A percentile compares a stretch with the other conserved stretches of the same genome.
These are phyloP conservation scores for Candida methanosorbosa DNA, from an alignment of 805 yeast species.

Conservation along the genomic window DNA sequence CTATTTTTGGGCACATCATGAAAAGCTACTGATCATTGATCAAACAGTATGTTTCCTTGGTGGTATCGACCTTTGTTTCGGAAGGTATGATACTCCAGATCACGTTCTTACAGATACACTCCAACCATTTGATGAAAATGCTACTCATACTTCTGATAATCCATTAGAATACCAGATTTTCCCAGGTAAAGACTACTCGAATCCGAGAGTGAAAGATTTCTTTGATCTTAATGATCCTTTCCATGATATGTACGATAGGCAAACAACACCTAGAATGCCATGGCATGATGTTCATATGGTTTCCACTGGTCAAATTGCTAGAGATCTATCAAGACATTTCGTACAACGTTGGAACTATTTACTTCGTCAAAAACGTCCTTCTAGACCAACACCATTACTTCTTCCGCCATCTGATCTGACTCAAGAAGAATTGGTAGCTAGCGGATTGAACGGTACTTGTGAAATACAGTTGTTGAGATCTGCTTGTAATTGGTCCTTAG, in stretches of 20 bases:
- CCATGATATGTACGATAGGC: conserved; percentile 86
- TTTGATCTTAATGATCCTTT: conserved; percentile 73
- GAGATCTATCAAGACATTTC: conserved; percentile 89
- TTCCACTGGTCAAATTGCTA: conserved; percentile 87
- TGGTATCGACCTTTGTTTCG: conserved; percentile 93
- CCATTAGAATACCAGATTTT: conserved; percentile 48
- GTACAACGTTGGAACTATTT: conserved; percentile 97
- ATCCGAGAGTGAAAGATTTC: conserved; percentile 89
- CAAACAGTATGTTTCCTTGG: conserved; percentile 87
- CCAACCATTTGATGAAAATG: conserved; percentile 18
- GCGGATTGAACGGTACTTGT: conserved; percentile 73
- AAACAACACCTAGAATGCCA: conserved; percentile 86
- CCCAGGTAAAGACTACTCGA: conserved; percentile 97
- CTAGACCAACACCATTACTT: conserved; percentile 84
- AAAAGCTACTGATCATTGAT: conserved; percentile 80
- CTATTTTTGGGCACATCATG: conserved; percentile 99
- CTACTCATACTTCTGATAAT: conserved; percentile 12
- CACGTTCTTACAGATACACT: conserved; percentile 68
- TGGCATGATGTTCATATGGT: conserved; percentile 99
- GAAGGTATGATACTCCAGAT: conserved; percentile 94
- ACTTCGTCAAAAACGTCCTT: conserved; percentile 87
- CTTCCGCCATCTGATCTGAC: conserved; percentile 90
- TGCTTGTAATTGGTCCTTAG: conserved; percentile 89
- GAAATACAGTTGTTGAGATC: conserved; percentile 88
- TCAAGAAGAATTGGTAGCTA: conserved; percentile 52